These are phyloP conservation scores for Xylaria cubensis DNA, from an alignment of 495 filamentous ascomycete genomes.

Conservation along the genomic window DNA sequence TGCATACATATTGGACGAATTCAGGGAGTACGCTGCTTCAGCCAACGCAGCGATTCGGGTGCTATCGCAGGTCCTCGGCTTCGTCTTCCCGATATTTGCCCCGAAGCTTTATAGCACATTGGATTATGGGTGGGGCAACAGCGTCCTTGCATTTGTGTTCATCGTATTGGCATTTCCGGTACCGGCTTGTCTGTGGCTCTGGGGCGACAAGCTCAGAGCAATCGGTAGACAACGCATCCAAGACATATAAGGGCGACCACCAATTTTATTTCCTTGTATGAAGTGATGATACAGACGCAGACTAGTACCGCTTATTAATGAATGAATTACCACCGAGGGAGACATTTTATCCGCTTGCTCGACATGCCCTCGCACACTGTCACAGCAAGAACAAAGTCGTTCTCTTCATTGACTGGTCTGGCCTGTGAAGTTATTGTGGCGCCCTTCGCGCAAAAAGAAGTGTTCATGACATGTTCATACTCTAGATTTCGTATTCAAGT, in stretches of 20 bases:
- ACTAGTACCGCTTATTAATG: background rate
- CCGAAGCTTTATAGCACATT: conserved; percentile 56
- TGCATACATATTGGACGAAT: conserved; percentile 59
- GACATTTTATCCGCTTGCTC: background rate
- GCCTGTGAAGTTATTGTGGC: background rate
- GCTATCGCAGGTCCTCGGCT: conserved; percentile 38
- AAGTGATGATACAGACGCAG: background rate
- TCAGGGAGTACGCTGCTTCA: conserved; percentile 33
- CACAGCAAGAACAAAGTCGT: background rate
- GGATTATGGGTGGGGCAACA: conserved; percentile 60
- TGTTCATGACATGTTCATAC: background rate
- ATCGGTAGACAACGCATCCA: conserved; percentile 17
- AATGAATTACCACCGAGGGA: background rate
- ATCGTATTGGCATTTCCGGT: conserved; percentile 49
- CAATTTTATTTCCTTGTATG: background rate
- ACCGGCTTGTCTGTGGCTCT: conserved; percentile 49
- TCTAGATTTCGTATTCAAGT: background rate
- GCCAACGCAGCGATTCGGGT: conserved; percentile 32
- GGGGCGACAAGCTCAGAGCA: conserved; percentile 40
- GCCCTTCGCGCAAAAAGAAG: background rate
- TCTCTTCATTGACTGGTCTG: background rate
- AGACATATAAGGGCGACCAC: conserved; percentile 9
- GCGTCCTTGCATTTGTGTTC: conserved; percentile 56
- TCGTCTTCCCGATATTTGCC: conserved; percentile 60
- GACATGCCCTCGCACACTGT: background rate